Evolutionary conservation across 2,329 filamentous ascomycete species (phyloP).

Genomic region (Cladosporium velox): DNA sequence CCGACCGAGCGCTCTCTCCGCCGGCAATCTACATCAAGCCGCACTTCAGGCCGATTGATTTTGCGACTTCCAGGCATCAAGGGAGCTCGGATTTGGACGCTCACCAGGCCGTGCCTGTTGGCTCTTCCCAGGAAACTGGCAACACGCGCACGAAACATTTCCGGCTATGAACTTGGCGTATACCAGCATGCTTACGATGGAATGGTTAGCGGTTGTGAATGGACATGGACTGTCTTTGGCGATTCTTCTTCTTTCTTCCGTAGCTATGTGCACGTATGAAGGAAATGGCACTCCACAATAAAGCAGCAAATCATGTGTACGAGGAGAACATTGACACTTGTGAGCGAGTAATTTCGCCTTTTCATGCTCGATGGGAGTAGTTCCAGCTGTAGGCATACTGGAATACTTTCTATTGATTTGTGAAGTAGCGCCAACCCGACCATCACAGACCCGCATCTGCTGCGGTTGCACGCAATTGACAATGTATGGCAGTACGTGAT

Average conservation of each 20-base stretch:
- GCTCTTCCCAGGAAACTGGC: conserved; percentile 7
- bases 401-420: no score
- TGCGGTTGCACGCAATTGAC: no score
- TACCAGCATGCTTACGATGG: conserved; percentile 20
- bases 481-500: no score
- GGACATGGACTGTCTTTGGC: conserved; percentile 19
- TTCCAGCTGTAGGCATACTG: neutral
- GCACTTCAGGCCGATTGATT: conserved; percentile 20
- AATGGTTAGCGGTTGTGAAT: conserved; percentile 17
- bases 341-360: neutral
- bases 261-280: conserved; percentile 19
- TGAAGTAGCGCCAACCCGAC: no score
- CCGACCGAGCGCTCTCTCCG: conserved; percentile 12
- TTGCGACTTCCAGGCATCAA: conserved; percentile 11
- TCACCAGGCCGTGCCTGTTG: conserved; percentile 10
- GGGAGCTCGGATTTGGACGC: conserved; percentile 15
- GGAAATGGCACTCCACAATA: conserved; percentile 11
- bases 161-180: conserved; percentile 20
- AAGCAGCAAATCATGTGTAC: neutral
- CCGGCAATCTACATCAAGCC: conserved; percentile 17
- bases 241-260: conserved; percentile 17
- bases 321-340: neutral
- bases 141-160: conserved; percentile 15
- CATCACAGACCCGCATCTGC: no score
- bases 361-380: neutral